These are phyloP conservation scores for Salix caprea DNA, from an alignment of 345 rosid species.

Conservation along the genomic window DNA sequence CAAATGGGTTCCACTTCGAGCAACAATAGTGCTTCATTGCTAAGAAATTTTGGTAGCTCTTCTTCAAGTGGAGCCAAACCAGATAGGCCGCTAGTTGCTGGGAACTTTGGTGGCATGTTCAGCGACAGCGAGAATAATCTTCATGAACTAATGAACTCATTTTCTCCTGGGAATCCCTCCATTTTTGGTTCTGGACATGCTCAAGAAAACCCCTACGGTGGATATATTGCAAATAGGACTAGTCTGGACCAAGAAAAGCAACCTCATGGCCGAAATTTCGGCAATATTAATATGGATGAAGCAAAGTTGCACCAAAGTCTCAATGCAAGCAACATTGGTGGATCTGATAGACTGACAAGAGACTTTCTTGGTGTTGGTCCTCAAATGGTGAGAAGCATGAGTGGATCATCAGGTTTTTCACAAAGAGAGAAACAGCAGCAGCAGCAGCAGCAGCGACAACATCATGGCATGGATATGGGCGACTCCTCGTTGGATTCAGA, in stretches of 20 bases:
- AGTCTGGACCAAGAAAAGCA: conserved; percentile 2
- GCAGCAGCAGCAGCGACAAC: conserved; percentile 13
- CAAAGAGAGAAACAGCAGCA: conserved; percentile 20
- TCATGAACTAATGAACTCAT: conserved; percentile 56
- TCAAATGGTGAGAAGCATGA: conserved; percentile 43
- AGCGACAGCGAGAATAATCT: conserved; percentile 53
- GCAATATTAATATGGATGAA: conserved; percentile 17
- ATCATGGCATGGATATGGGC: conserved; percentile 9
- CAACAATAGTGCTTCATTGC: conserved; percentile 42
- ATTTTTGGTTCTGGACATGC: conserved; percentile 32
- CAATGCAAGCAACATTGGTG: conserved; percentile 30
- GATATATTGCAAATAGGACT: conserved; percentile 11
- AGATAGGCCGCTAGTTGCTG: background rate
- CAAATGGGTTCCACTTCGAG: conserved; percentile 69
- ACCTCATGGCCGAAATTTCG: background rate
- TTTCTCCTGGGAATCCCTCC: conserved; percentile 41
- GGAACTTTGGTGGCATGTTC: conserved; percentile 30
- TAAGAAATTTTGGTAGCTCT: conserved; percentile 48
- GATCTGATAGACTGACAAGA: conserved; percentile 59
- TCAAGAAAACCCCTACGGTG: conserved; percentile 15
- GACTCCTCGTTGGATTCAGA: conserved; percentile 27
- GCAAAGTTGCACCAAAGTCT: conserved; percentile 24
- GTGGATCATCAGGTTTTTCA: conserved; percentile 16
- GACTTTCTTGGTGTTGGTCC: conserved; percentile 76
- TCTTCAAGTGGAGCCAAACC: conserved; percentile 33